Evolutionary conservation across 208 protist species (phyloP).

Genomic region (Leishmania braziliensis): DNA sequence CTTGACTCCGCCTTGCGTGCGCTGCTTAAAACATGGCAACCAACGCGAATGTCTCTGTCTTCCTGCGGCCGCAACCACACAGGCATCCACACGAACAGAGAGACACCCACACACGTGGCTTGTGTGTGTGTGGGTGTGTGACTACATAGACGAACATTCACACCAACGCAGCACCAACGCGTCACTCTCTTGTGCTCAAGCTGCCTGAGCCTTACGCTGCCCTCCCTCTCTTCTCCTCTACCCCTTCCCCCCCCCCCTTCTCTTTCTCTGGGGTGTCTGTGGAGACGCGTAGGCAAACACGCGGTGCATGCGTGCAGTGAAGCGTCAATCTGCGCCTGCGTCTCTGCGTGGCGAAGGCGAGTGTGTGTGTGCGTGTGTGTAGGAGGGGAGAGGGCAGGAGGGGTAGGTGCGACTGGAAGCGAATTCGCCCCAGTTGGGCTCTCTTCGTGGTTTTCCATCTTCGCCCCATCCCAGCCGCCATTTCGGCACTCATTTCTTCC

Average conservation of each 20-base stretch:
- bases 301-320: background rate
- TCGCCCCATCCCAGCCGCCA: background rate
- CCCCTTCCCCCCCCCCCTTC: background rate
- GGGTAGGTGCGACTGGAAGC: no score
- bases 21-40: no score
- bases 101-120: background rate
- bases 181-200: slow-evolving; percentile 6
- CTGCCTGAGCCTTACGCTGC: background rate
- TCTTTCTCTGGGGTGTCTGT: no score
- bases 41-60: no score
- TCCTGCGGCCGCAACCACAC: background rate
- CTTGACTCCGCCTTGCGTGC: background rate
- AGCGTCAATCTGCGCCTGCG: background rate
- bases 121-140: background rate
- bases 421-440: background rate
- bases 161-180: background rate
- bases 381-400: no score
- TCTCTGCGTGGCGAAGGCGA: background rate
- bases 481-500: slow-evolving; percentile 3
- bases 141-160: background rate
- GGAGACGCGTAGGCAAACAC: background rate
- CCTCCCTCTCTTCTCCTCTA: background rate
- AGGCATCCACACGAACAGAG: background rate
- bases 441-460: slow-evolving; percentile 8
- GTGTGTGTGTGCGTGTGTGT: background rate